These are phyloP conservation scores for Ogataea pilisensis DNA, from an alignment of 805 yeast genomes.

Conservation along the genomic window DNA sequence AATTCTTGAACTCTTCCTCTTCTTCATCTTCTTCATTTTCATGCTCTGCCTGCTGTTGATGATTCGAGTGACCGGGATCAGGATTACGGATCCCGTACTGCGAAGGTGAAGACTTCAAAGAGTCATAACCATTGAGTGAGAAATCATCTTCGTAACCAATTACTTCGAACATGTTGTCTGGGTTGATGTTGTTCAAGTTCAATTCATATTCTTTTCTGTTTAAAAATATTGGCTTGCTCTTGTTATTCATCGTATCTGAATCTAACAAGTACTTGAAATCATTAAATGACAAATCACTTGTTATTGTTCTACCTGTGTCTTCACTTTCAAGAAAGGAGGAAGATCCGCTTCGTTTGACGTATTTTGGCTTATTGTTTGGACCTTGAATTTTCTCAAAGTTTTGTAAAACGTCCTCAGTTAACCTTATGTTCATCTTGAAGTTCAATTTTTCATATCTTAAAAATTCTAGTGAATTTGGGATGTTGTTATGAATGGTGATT, in stretches of 20 bases:
- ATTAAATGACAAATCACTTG: constrained; percentile 1
- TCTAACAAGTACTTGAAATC: constrained; percentile 1
- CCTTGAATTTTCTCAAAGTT: neutral
- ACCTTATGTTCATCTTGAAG: constrained; percentile 21
- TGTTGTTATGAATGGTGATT: constrained; percentile 48
- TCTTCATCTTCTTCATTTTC: constrained; percentile 2
- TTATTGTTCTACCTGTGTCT: neutral
- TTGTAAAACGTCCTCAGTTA: no score
- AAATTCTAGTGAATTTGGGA: constrained; percentile 48
- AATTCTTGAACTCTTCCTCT: constrained; percentile 25
- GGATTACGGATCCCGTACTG: no score
- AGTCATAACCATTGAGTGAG: constrained; percentile 1
- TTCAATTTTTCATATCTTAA: constrained; percentile 50
- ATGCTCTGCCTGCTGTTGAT: neutral
- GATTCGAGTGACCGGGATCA: neutral
- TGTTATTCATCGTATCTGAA: neutral
- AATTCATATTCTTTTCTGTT: constrained; percentile 33
- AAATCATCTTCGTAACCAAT: constrained; percentile 26
- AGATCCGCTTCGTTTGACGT: neutral
- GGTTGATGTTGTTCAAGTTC: constrained; percentile 16
- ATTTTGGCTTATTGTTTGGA: neutral
- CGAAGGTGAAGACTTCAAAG: neutral
- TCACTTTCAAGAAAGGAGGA: neutral
- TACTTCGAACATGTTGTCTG: constrained; percentile 25
- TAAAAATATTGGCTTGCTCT: constrained; percentile 26